These are phyloP conservation scores for Mortierella antarctica DNA, from an alignment of 192 early-diverging fungal genomes.

Conservation along the genomic window DNA sequence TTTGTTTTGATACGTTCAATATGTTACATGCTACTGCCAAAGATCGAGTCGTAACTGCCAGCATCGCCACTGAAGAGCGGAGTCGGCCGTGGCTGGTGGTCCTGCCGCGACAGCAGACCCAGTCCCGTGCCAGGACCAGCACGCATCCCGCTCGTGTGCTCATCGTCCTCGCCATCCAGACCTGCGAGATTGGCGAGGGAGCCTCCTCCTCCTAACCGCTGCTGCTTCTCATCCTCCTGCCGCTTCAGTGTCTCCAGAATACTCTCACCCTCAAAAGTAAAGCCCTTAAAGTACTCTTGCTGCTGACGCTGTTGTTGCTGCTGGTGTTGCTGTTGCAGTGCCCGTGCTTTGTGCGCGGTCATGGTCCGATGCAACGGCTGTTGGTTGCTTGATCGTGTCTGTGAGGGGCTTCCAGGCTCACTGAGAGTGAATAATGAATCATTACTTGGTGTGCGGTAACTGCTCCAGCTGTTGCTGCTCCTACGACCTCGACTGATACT, in stretches of 20 bases:
- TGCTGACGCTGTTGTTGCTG: slow-evolving; percentile 14
- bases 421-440: slow-evolving; percentile 34
- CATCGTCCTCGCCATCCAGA: not conserved
- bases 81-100: too few relatives aligned
- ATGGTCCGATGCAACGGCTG: slow-evolving; percentile 12
- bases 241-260: slow-evolving; percentile 38
- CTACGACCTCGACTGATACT: slow-evolving; percentile 27
- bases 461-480: slow-evolving; percentile 47
- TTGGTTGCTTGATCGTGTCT: slow-evolving; percentile 15
- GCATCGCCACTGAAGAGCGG: slow-evolving; percentile 41
- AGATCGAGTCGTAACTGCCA: slow-evolving; percentile 46
- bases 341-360: slow-evolving; percentile 5
- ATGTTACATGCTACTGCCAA: slow-evolving; percentile 57
- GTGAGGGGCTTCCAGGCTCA: slow-evolving; percentile 9
- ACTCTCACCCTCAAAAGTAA: slow-evolving; percentile 65
- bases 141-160: not conserved
- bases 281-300: slow-evolving; percentile 71
- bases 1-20: too few relatives aligned
- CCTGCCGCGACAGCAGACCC: too few relatives aligned
- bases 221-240: slow-evolving; percentile 28
- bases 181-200: not conserved
- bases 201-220: not conserved
- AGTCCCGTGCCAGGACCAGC: not conserved
- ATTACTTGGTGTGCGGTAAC: slow-evolving; percentile 42
- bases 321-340: slow-evolving; percentile 27